Conservation (phyloP, 805 yeast genomes). For the Starmerella riodocensis region DNA sequence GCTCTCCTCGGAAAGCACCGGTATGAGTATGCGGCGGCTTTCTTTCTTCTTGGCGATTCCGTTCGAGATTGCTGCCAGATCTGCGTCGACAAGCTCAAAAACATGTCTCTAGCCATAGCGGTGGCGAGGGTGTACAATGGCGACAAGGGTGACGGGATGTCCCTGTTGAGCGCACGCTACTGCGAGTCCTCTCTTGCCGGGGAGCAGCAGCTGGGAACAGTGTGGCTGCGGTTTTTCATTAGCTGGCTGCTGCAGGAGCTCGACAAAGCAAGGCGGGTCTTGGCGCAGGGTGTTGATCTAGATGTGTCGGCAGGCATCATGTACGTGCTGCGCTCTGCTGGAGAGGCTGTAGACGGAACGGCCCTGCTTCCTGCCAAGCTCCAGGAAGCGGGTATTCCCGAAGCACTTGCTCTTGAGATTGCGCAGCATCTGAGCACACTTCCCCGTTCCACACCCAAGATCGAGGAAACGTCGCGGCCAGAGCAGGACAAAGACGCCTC, state of each 20-base stretch:
- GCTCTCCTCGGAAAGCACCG: slow-evolving; percentile 82
- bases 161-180: slow-evolving; percentile 23
- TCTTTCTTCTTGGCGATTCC: slow-evolving; percentile 67
- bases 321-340: no score
- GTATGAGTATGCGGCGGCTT: slow-evolving; percentile 73
- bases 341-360: background rate
- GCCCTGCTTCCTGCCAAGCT: background rate
- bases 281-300: background rate
- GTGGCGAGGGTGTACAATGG: slow-evolving; percentile 66
- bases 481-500: slow-evolving; percentile 21
- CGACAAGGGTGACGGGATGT: slow-evolving; percentile 39
- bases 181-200: slow-evolving; percentile 12
- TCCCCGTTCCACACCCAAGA: background rate
- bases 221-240: slow-evolving; percentile 9
- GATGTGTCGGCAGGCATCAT: background rate
- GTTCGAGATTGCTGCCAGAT: slow-evolving; percentile 68
- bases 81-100: slow-evolving; percentile 50
- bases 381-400: background rate
- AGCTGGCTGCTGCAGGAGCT: slow-evolving; percentile 21
- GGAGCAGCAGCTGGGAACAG: background rate
- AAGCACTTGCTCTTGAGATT: background rate
- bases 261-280: background rate
- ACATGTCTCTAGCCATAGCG: slow-evolving; percentile 62
- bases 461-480: background rate
- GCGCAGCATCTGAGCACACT: background rate